A percentile compares a stretch with the other conserved stretches of the same genome.
Conservation (phyloP, 192 early-diverging fungal species). For the Backusella mclennaniae region DNA sequence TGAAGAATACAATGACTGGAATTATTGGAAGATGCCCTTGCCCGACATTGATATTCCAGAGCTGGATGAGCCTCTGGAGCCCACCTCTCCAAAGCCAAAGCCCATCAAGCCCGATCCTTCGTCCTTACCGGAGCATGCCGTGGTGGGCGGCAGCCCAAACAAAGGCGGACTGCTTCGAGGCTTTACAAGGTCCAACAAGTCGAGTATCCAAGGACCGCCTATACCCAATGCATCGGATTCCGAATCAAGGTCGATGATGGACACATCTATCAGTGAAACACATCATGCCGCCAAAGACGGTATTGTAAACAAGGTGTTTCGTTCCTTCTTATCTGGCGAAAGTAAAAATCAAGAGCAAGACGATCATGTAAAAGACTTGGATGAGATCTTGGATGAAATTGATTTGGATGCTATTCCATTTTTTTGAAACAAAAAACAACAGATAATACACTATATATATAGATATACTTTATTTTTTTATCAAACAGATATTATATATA, state of each 20-base stretch:
- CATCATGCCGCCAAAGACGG: neutral
- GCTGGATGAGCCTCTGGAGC: constrained; percentile 11
- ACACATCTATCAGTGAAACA: neutral
- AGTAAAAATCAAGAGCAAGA: neutral
- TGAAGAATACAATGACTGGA: constrained; percentile 81
- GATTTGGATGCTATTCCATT: constrained; percentile 26
- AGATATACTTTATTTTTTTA: neutral
- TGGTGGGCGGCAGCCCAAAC: neutral
- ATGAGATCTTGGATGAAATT: constrained; percentile 18
- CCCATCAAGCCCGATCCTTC: constrained; percentile 26
- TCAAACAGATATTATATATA: neutral
- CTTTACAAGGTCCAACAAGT: constrained; percentile 15
- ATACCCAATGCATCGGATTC: neutral
- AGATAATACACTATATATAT: neutral
- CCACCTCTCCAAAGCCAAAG: constrained; percentile 23
- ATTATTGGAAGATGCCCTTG: constrained; percentile 70
- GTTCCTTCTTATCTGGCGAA: constrained; percentile 17
- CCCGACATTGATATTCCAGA: constrained; percentile 50
- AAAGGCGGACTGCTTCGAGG: constrained; percentile 18
- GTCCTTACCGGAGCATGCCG: constrained; percentile 1
- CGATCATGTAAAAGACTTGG: constrained; percentile 12
- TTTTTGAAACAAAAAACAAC: neutral
- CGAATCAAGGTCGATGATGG: neutral
- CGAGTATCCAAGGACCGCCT: neutral
- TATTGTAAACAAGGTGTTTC: constrained; percentile 12